Evolutionary conservation across 805 yeast species (phyloP), one percentile per base, ranked within the genome.

Genomic region (Pichia paraexigua): DNA sequence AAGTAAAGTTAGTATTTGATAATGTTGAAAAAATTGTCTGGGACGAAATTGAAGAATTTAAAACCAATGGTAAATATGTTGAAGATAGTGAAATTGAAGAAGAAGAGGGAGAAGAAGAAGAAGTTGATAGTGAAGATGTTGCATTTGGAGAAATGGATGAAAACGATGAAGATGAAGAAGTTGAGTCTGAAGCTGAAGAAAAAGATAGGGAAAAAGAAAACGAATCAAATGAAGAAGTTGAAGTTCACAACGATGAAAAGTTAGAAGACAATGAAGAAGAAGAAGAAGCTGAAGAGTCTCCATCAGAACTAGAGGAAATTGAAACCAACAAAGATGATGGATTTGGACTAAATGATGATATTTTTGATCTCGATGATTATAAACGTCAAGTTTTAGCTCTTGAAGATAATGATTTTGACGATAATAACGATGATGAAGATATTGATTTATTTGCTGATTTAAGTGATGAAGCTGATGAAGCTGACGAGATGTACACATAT

Each of bases 301-400:
- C 52, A 32, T 50, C 37, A 51, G 56, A 35, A 35, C 5, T 11
- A 35, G 39, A 35, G 56, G 54, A 25, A 37, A 46, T 3, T 3
- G 58, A 53, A 22, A 52, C 66, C 53, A 60, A 60, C 21, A 72
- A 74, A 41, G 87, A 82, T 60, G 55, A 50, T 17, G 75, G 69
- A 2, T 78, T 75, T 60, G 92, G 90, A 1, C 73, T 91, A 30
- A 87, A 91, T 63, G 95, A 88, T 60, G 87, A 82, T 8, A 84
- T 90, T 58, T 92, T 92, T 63, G 82, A 87, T 53, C 79, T 92
- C 42, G 95, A 89, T 57, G 87, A 85, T 49, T 92, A 87, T 47
- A 62, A 63, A 48, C 62, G 58, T 46, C 68, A 64, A 55, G 65
- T 63, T 41, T 22, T 50, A 17, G 61, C 61, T 3, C 47, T 60